Evolutionary conservation across 257 asterid species (phyloP).

Genomic region (Salvia miltiorrhiza): DNA sequence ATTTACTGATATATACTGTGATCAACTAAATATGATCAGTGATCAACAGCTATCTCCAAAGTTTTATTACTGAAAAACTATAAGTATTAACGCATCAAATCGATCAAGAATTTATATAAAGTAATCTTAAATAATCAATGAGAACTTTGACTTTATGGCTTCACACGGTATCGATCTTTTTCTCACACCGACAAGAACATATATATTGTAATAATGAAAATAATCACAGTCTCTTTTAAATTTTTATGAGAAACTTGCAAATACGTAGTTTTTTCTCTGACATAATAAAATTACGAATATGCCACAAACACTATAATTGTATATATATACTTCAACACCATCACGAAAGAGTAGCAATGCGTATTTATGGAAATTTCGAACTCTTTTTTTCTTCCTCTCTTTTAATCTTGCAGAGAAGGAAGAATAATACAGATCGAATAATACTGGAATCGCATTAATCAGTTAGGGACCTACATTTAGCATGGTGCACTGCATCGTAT

Average conservation of each 20-base stretch:
- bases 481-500: constrained; percentile 14
- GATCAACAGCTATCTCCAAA: background rate
- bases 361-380: background rate
- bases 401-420: background rate
- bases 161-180: background rate
- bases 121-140: background rate
- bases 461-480: constrained; percentile 13
- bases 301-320: background rate
- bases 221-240: background rate
- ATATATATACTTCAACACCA: background rate
- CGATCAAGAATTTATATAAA: background rate
- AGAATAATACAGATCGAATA: constrained; percentile 12
- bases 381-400: background rate
- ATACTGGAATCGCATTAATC: constrained; percentile 15
- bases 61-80: background rate
- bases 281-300: background rate
- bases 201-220: background rate
- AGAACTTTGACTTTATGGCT: background rate
- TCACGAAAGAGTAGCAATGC: background rate
- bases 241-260: background rate
- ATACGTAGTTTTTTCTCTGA: background rate
- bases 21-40: background rate
- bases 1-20: too few relatives aligned
- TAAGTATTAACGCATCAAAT: background rate
- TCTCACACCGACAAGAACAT: constrained; percentile 1